Evolutionary conservation across 768 basidiomycete genomes (phyloP), one percentile per base, ranked within the genome.

Genomic region (Leccinum aurantiacum): DNA sequence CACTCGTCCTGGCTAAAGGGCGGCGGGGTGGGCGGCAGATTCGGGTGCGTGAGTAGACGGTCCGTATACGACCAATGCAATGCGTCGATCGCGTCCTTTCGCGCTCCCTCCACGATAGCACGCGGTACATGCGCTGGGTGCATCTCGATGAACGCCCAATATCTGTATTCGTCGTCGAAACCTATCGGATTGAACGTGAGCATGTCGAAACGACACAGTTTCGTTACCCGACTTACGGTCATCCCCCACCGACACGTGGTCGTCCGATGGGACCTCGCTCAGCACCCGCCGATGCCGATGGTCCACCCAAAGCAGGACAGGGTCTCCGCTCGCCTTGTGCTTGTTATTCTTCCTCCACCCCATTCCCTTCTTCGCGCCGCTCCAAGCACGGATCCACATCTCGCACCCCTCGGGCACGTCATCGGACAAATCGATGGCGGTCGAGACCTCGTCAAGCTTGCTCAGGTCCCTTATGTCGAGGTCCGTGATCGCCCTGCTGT

Each of bases 1-100:
- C 89, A 93, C 70, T 93, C 91, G 15, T 85, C 85, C 59, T 87
- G 87, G 6, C 79, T 80, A 71, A 93, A 93, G 0, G 91, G 89
- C 1, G 89, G 81, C 2, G 84, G 80, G 15, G 82, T 71, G 1
- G 80, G 76, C 44, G 56, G 48, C 3, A 59, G 53, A 25, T 78
- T 78, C 11, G 84, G 76, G 14, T 86, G 80, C 1, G 88, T 86
- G 9, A 92, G 79, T 11, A 92, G 73, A 49, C 86, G 88, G 67
- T 92, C 91, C 3, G 91, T 88, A 74, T 88, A 91, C 9, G 88
- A 84, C 91, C 92, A 93, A 24, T 84, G 89, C 63, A 93, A 76
- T 0, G 84, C 83, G 56, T 93, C 89, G 67, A 88, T 78, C 1
- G 91, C 91, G 63, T 93, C 91, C 0, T 77, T 73, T 53, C 80